Percentiles rank a stretch among this genome's conserved stretches.
phyloP scores from a whole-genome alignment of 2,329 filamentous ascomycete genomes.

The Penicillium carneum region DNA sequence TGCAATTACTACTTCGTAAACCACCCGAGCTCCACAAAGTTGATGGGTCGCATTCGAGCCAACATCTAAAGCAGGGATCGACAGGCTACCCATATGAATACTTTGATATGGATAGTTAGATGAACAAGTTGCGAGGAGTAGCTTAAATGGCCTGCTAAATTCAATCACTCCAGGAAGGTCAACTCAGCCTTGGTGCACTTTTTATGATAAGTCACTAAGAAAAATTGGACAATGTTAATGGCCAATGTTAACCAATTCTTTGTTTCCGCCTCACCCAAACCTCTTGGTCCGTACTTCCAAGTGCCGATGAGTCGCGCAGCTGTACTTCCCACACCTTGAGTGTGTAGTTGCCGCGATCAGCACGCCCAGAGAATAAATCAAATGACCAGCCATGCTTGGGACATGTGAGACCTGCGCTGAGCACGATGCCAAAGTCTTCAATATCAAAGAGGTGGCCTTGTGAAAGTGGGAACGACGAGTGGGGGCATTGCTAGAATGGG shows the following conservation, averaged over 20 bases:
- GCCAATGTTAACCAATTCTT: constrained; percentile 37
- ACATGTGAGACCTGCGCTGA: constrained; percentile 66
- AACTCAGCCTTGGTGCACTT: no score
- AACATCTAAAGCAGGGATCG: no score
- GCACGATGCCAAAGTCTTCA: constrained; percentile 69
- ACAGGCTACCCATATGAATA: not conserved
- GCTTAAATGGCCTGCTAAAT: not conserved
- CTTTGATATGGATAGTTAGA: not conserved
- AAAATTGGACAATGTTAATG: constrained; percentile 11
- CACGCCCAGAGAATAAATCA: constrained; percentile 68
- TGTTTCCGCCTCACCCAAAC: constrained; percentile 48
- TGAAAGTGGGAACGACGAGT: constrained; percentile 71
- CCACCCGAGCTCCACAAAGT: no score
- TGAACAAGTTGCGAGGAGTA: not conserved
- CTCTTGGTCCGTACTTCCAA: constrained; percentile 35
- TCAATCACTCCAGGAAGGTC: not conserved
- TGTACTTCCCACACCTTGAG: constrained; percentile 71
- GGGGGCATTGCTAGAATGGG: constrained; percentile 66
- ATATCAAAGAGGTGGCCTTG: constrained; percentile 71
- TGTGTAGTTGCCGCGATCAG: constrained; percentile 68
- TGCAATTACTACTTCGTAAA: no score
- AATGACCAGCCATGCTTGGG: constrained; percentile 77
- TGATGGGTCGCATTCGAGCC: not conserved
- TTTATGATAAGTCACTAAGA: no score
- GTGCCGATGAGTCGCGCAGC: constrained; percentile 48